phyloP scores from a whole-genome alignment of 2,329 filamentous ascomycete species.

The Lojkania enalia region DNA sequence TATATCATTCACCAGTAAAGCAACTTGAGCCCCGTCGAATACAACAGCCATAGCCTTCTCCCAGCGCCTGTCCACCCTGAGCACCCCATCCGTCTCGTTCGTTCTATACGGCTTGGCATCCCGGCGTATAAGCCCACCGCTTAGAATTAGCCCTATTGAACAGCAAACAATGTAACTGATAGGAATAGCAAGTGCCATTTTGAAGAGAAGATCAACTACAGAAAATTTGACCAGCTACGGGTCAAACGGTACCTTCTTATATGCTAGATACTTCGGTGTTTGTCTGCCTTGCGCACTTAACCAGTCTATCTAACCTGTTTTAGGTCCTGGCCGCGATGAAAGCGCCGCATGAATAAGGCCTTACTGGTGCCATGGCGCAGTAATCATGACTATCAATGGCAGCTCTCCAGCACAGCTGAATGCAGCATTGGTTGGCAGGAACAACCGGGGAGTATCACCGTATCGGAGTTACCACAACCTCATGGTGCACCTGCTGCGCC shows the following conservation, averaged over 20 bases:
- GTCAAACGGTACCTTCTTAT: conserved; percentile 12
- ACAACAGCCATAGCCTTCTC: conserved; percentile 8
- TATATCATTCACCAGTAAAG: conserved; percentile 14
- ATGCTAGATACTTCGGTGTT: conserved; percentile 10
- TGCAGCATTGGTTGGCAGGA: conserved; percentile 7
- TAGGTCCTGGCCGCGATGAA: conserved; percentile 6
- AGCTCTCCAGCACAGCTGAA: conserved; percentile 12
- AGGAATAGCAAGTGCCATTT: conserved; percentile 12
- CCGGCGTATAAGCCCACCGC: conserved; percentile 11
- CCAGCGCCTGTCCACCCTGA: conserved; percentile 5
- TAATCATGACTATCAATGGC: conserved; percentile 11
- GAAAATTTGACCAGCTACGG: conserved; percentile 11
- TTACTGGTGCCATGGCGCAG: conserved; percentile 7
- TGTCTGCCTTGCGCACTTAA: conserved; percentile 6
- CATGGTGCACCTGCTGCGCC: conserved; percentile 8
- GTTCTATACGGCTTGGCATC: conserved; percentile 10
- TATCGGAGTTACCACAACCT: conserved; percentile 7
- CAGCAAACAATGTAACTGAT: conserved; percentile 16
- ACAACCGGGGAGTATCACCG: conserved; percentile 5
- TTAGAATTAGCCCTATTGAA: conserved; percentile 10
- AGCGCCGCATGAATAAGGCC: conserved; percentile 10
- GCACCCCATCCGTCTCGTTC: conserved; percentile 9
- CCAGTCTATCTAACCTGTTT: conserved; percentile 5
- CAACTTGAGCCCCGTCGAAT: conserved; percentile 11
- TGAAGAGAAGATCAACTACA: conserved; percentile 11